Evolutionary conservation across 1,284 basidiomycete genomes (phyloP).

Genomic region (Leccinum subfulvum): DNA sequence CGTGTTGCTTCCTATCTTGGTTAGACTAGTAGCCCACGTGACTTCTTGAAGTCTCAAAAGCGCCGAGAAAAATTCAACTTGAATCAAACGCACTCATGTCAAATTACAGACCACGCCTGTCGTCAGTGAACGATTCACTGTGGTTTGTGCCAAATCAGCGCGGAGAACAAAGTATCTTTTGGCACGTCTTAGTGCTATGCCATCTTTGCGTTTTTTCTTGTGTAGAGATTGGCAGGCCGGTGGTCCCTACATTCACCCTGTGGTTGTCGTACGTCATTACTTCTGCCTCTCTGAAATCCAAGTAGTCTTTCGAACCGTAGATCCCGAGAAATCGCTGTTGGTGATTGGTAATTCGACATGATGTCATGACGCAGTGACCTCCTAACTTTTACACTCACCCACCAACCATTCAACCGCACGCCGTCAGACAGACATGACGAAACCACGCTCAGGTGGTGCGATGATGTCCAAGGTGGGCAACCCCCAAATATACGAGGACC

Average conservation of each 20-base stretch:
- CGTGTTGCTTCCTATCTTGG: no score
- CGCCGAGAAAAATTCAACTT: no score
- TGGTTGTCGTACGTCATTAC: conserved; percentile 3
- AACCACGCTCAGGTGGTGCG: conserved; percentile 29
- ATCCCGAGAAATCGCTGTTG: background rate
- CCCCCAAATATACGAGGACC: conserved; percentile 42
- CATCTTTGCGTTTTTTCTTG: conserved; percentile 24
- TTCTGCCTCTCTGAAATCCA: conserved; percentile 6
- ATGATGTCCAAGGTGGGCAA: conserved; percentile 51
- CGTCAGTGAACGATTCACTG: conserved; percentile 8
- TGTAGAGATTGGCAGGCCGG: conserved; percentile 30
- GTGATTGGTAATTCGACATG: conserved; percentile 3
- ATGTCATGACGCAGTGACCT: conserved; percentile 18
- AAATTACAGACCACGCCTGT: conserved; percentile 44
- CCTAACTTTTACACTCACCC: conserved; percentile 1
- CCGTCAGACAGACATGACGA: conserved; percentile 16
- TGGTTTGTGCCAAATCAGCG: conserved; percentile 38
- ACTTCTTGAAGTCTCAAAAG: no score
- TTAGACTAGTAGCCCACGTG: no score
- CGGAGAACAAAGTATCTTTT: conserved; percentile 24
- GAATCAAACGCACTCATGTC: conserved; percentile 45
- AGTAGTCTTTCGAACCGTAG: background rate
- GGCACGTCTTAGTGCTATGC: conserved; percentile 31
- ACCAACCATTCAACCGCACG: background rate
- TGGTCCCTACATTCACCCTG: conserved; percentile 29